Conservation (phyloP, 768 basidiomycete species). For the Phallus indusiatus region DNA sequence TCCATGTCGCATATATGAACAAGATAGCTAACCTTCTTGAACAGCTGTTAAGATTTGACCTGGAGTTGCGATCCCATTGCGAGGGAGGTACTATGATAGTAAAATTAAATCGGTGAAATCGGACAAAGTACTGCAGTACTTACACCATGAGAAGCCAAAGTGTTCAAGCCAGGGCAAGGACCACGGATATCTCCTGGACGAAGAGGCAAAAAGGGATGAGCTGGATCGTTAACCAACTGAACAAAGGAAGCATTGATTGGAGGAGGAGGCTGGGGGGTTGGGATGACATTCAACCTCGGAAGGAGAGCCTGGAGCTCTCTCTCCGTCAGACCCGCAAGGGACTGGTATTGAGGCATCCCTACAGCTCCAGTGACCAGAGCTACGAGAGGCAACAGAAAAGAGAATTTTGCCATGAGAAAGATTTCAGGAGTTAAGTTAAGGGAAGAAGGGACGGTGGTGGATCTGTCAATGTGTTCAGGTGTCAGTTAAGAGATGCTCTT, state of each 20-base stretch:
- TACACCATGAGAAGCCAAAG: constrained; percentile 6
- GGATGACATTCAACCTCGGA: not conserved
- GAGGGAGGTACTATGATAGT: constrained; percentile 1
- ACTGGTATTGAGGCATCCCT: not conserved
- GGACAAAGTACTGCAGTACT: not conserved
- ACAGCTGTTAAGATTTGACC: constrained; percentile 6
- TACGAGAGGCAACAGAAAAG: too few relatives aligned
- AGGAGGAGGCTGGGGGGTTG: not conserved
- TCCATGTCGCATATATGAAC: too few relatives aligned
- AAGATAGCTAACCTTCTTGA: not conserved
- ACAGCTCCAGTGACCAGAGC: too few relatives aligned
- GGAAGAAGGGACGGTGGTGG: too few relatives aligned
- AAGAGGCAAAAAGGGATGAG: not conserved
- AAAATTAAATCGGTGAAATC: not conserved
- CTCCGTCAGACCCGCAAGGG: constrained; percentile 1
- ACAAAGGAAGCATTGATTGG: not conserved
- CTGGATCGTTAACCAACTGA: constrained; percentile 2
- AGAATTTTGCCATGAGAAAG: too few relatives aligned
- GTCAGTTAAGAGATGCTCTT: too few relatives aligned
- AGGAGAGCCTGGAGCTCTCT: not conserved
- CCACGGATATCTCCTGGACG: not conserved
- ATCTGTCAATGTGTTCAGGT: too few relatives aligned
- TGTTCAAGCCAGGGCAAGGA: constrained; percentile 8
- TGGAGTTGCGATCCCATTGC: constrained; percentile 4
- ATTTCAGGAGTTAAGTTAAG: too few relatives aligned